These are phyloP conservation scores for Pythium dissotocum DNA, from an alignment of 352 stramenopile genomes.

Conservation along the genomic window DNA sequence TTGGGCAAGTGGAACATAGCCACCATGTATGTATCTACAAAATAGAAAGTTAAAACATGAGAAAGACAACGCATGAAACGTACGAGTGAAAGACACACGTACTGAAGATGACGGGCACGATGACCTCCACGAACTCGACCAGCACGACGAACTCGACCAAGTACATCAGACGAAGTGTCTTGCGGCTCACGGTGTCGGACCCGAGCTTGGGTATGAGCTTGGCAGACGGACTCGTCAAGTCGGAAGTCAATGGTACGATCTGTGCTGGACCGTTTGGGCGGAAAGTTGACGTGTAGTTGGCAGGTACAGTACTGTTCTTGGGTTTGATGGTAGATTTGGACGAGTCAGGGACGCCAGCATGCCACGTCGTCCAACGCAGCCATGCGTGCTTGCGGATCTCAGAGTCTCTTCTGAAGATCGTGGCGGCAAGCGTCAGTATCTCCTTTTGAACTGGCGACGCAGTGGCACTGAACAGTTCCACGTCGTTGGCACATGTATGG, in stretches of 20 bases:
- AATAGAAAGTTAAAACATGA: no score
- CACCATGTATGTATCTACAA: background rate
- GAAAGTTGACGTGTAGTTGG: background rate
- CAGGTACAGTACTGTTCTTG: background rate
- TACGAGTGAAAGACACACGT: background rate
- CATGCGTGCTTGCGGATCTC: background rate
- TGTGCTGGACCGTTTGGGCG: no score
- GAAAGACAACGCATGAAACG: background rate
- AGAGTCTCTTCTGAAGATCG: background rate
- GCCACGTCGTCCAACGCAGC: background rate
- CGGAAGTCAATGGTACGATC: no score
- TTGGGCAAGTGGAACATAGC: conserved; percentile 5
- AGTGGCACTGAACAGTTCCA: background rate
- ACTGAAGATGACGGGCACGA: conserved; percentile 1
- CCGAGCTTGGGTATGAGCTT: no score
- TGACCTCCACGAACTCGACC: background rate
- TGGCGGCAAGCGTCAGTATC: background rate
- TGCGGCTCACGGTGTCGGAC: background rate
- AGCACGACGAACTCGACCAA: background rate
- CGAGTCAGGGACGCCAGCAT: background rate
- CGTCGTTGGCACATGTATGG: background rate
- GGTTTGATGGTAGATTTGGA: background rate
- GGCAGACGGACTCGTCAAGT: no score
- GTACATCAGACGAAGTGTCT: background rate
- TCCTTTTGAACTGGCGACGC: background rate